These are phyloP conservation scores for Carex scoparia DNA, from an alignment of 176 grass and related monocot species.

Conservation along the genomic window DNA sequence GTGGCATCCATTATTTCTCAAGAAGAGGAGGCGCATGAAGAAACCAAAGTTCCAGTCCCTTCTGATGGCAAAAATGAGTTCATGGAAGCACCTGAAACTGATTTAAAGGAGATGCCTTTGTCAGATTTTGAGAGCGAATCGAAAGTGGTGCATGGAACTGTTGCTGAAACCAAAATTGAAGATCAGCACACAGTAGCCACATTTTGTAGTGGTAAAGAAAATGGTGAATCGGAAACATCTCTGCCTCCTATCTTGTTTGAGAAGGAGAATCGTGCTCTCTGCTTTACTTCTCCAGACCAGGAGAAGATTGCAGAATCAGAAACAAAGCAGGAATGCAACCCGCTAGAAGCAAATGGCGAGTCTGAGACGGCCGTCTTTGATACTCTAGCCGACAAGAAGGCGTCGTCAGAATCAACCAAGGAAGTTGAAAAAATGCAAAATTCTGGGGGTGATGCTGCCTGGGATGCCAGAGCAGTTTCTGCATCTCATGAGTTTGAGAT, in stretches of 20 bases:
- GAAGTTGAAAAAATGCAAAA: conserved; percentile 25
- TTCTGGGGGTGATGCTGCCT: conserved; percentile 7
- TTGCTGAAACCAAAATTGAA: conserved; percentile 13
- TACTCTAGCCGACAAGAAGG: background rate
- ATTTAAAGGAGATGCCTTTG: background rate
- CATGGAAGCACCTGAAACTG: conserved; percentile 6
- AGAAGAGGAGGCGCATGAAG: background rate
- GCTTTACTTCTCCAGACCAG: background rate
- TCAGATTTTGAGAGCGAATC: background rate
- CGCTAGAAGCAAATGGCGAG: conserved; percentile 4
- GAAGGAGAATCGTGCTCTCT: background rate
- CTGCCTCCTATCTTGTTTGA: background rate
- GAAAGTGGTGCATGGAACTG: background rate
- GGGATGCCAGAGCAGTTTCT: conserved; percentile 14
- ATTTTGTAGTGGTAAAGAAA: background rate
- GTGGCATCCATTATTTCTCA: conserved; percentile 14
- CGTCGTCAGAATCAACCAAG: conserved; percentile 6
- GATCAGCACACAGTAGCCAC: background rate
- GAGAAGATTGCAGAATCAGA: conserved; percentile 17
- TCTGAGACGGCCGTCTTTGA: conserved; percentile 13
- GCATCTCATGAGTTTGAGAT: conserved; percentile 10
- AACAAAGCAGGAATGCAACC: background rate
- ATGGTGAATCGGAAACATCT: conserved; percentile 7
- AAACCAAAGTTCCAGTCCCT: background rate
- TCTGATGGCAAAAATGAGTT: background rate